Percentiles rank a stretch among this genome's conserved stretches.
phyloP scores from a whole-genome alignment of 305 asterid genomes.

The Fraxinus sp. region DNA sequence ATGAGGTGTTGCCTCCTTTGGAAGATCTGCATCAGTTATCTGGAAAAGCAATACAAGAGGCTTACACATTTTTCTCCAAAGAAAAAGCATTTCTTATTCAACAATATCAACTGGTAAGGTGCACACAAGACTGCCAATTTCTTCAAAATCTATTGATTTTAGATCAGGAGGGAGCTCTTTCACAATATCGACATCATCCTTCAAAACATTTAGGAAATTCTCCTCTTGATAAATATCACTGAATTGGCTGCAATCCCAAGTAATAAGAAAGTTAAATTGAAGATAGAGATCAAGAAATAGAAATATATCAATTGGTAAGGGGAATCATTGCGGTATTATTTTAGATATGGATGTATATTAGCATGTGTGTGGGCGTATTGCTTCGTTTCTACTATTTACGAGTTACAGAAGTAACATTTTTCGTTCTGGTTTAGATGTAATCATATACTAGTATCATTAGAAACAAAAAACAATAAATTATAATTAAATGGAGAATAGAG shows the following conservation, averaged over 20 bases:
- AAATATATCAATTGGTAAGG: neutral
- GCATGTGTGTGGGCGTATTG: neutral
- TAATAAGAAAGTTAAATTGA: neutral
- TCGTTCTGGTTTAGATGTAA: neutral
- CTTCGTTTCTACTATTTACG: neutral
- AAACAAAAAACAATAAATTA: neutral
- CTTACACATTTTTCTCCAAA: conserved; percentile 19
- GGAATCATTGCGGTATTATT: neutral
- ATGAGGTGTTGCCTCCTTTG: conserved; percentile 80
- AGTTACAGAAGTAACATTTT: neutral
- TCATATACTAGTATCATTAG: neutral
- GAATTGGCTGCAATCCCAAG: conserved; percentile 64
- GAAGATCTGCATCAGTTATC: conserved; percentile 88
- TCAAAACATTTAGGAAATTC: conserved; percentile 52
- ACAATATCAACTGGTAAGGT: conserved; percentile 15
- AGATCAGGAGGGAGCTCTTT: conserved; percentile 75
- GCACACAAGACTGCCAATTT: conserved; percentile 83
- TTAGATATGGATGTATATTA: neutral
- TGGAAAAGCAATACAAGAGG: conserved; percentile 28
- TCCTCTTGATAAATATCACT: conserved; percentile 84
- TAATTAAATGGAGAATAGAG: neutral
- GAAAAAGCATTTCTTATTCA: neutral
- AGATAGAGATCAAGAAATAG: neutral
- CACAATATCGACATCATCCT: conserved; percentile 60
- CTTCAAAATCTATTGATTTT: conserved; percentile 58